Percentiles rank a stretch among this genome's conserved stretches.
These are phyloP conservation scores for Rhizoctonia solani DNA, from an alignment of 1,284 basidiomycete genomes.

Conservation along the genomic window DNA sequence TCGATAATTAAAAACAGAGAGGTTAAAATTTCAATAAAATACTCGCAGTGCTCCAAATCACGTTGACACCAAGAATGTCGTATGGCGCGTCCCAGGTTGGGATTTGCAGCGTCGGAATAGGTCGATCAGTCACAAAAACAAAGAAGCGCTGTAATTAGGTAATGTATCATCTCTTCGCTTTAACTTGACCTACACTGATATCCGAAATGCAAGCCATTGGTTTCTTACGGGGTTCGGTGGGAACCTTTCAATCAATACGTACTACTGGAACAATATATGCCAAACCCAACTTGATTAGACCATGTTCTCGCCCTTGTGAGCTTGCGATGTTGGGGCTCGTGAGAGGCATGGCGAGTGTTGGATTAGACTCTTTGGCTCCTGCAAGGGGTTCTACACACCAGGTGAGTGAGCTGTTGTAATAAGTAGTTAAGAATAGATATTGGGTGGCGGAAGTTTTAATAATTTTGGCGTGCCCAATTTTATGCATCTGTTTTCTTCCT, in stretches of 20 bases:
- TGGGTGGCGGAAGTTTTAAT: no score
- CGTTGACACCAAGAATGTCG: no score
- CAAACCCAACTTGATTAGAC: no score
- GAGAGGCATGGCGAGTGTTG: conserved; percentile 28
- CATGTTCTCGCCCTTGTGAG: no score
- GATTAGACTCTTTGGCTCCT: conserved; percentile 20
- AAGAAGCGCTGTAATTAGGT: not conserved
- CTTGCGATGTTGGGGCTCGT: not conserved
- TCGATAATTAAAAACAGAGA: no score
- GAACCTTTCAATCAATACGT: not conserved
- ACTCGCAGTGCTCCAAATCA: no score
- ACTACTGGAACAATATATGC: no score
- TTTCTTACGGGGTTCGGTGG: not conserved
- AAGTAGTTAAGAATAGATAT: no score
- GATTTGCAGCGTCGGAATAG: no score
- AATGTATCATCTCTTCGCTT: not conserved
- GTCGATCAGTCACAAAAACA: not conserved
- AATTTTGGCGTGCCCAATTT: not conserved
- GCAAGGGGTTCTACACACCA: conserved; percentile 20
- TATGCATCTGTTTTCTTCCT: not conserved
- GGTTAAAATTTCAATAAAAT: no score
- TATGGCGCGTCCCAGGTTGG: no score
- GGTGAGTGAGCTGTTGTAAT: no score
- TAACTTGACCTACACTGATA: not conserved
- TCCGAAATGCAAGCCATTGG: not conserved